phyloP scores from a whole-genome alignment of 225 moss, liverwort and hornwort species.

The Marchantia paleacea region DNA sequence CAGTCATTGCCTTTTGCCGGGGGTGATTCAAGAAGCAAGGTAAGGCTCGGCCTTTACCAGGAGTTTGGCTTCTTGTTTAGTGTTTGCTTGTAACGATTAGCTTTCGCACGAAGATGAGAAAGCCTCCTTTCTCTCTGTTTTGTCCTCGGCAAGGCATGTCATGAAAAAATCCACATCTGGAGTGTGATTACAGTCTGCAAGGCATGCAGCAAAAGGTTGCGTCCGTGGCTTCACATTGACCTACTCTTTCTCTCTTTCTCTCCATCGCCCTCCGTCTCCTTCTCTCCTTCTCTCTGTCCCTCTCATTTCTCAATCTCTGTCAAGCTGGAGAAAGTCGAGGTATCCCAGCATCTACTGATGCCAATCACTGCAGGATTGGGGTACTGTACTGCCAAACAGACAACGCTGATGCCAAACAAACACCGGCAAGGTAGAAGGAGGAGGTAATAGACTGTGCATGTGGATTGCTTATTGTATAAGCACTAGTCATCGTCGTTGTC shows the following conservation, averaged over 20 bases:
- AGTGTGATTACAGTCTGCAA: background rate
- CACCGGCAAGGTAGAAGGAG: background rate
- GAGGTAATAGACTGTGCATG: background rate
- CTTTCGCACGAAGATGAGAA: background rate
- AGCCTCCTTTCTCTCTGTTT: background rate
- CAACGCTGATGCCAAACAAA: background rate
- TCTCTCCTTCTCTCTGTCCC: background rate
- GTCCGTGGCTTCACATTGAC: background rate
- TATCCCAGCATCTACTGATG: background rate
- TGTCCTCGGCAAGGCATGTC: too few relatives aligned
- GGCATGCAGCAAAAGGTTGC: background rate
- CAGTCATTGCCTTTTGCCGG: background rate
- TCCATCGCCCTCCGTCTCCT: too few relatives aligned
- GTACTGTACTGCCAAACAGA: background rate
- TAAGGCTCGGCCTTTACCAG: background rate
- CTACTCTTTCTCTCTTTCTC: background rate
- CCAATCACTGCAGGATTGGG: background rate
- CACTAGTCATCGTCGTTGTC: background rate
- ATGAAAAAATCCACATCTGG: background rate
- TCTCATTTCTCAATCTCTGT: background rate
- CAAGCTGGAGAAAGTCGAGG: background rate
- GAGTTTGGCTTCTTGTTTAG: background rate
- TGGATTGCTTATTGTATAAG: background rate
- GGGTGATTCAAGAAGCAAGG: constrained; percentile 2
- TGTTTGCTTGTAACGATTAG: background rate